Evolutionary conservation across 1,284 basidiomycete genomes (phyloP).

Genomic region (Ceratobasidium sp.): DNA sequence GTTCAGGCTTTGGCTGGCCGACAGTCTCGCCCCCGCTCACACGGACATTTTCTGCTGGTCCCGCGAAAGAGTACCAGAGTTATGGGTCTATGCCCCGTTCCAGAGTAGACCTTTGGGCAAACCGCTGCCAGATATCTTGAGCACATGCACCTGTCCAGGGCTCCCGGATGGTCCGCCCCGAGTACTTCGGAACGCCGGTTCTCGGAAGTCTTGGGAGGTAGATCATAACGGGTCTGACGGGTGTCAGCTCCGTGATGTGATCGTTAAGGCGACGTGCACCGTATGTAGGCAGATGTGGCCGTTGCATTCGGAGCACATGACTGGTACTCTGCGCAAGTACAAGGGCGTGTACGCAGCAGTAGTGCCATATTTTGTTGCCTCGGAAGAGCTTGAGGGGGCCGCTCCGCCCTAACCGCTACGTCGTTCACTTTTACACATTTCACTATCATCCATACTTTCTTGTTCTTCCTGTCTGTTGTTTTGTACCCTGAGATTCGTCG

Average conservation of each 20-base stretch:
- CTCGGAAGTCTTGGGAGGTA: slow-evolving; percentile 23
- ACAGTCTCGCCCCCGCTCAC: slow-evolving; percentile 3
- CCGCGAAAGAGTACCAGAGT: background rate
- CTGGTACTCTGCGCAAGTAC: background rate
- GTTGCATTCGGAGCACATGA: background rate
- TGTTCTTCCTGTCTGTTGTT: no score
- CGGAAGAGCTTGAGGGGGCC: no score
- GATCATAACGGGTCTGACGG: slow-evolving; percentile 7
- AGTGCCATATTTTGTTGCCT: slow-evolving; percentile 16
- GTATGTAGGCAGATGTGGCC: slow-evolving; percentile 24
- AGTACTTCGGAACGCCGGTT: background rate
- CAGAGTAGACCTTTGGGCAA: slow-evolving; percentile 19
- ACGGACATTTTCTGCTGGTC: background rate
- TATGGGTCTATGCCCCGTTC: slow-evolving; percentile 30
- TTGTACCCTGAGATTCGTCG: no score
- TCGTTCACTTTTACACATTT: no score
- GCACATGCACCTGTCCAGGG: background rate
- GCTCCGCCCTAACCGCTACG: no score
- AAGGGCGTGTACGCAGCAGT: slow-evolving; percentile 3
- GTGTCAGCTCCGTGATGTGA: background rate
- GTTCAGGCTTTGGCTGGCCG: background rate
- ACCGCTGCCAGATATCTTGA: slow-evolving; percentile 16
- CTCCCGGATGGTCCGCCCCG: background rate
- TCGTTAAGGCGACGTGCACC: background rate
- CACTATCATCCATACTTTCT: no score